Percentiles rank a stretch among this genome's conserved stretches.
Conservation (phyloP, 1,284 basidiomycete species). For the Leccinum solheimii region DNA sequence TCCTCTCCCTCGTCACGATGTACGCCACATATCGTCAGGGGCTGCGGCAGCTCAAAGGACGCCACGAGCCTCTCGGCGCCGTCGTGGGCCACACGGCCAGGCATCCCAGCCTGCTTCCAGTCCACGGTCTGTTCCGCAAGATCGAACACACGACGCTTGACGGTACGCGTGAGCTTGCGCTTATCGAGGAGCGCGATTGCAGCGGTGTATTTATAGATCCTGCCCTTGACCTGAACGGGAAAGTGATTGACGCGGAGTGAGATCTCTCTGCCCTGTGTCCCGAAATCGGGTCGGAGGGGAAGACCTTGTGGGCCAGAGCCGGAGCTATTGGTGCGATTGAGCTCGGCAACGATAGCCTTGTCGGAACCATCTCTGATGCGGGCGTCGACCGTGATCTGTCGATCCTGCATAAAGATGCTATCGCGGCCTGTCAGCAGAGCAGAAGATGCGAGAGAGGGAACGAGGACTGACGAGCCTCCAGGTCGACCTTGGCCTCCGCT, state of each 20-base stretch:
- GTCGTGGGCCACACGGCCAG: conserved; percentile 28
- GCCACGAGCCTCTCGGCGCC: conserved; percentile 28
- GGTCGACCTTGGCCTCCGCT: conserved; percentile 1
- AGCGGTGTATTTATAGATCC: conserved; percentile 21
- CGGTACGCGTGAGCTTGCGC: conserved; percentile 8
- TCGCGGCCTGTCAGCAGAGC: background rate
- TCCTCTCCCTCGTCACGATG: conserved; percentile 8
- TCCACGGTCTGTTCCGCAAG: conserved; percentile 23
- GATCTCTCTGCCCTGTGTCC: conserved; percentile 41
- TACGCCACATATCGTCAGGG: conserved; percentile 17
- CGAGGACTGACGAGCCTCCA: conserved; percentile 18
- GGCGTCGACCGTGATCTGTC: conserved; percentile 53
- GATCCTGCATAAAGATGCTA: conserved; percentile 54
- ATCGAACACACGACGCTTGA: conserved; percentile 28
- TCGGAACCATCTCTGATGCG: conserved; percentile 58
- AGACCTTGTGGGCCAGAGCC: conserved; percentile 3
- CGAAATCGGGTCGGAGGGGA: conserved; percentile 44
- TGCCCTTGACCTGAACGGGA: conserved; percentile 41
- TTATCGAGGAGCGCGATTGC: conserved; percentile 12
- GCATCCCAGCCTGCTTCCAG: conserved; percentile 23
- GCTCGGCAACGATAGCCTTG: conserved; percentile 47
- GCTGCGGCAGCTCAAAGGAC: conserved; percentile 20
- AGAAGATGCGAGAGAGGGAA: background rate
- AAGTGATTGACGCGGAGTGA: conserved; percentile 52
- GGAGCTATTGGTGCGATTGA: conserved; percentile 26